Base-by-base conservation (phyloP, 148 eudicot genomes). In the Oxyria digyna region DNA sequence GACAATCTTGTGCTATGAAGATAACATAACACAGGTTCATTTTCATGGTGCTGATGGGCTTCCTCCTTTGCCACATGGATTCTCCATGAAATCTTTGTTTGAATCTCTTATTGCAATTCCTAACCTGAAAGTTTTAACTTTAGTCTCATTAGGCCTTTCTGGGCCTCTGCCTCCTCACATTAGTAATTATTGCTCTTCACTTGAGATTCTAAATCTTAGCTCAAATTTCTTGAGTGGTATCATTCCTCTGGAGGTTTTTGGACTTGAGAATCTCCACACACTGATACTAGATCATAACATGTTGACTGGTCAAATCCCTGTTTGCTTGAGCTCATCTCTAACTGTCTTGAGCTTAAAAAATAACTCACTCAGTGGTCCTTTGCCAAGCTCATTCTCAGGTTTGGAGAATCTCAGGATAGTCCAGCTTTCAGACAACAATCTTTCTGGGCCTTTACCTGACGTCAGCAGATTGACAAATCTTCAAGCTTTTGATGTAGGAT, bases 151-250 rank as follows among this genome's bases (percentile, higher is more conserved):
- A 65, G 88, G 91, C 26, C 63, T 91, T 31, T 74, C 80, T 80
- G 97, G 95, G 2, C 67, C 78, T 18, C 54, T 91, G 66, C 96
- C 97, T 73, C 62, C 24, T 20, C 23, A n/a, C 23, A 75, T 91
- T 70, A 85, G 80, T 26, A 77, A 55, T n/a, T n/a, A n/a, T 41
- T 70, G 85, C 7, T 48, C 82, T 70, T 80, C 87, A 2, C 78
- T 91, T 10, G 97, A 91, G 62, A 86, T 91, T 41, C 49, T 91
- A 0, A 86, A 91, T 69, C 72, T 91, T 6, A 91, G 91, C 31
- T 88, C 90, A 45, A 91, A 91, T 69, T 57, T 59, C 55, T 74
- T 91, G 62, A 54, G 57, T 79, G 97, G 97, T 0, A 71, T 74
- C 9, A 80, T 91, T 62, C 95, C 97, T 4, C 13, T 14, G 21